Evolutionary conservation across 805 yeast species (phyloP).

Genomic region (Dipodascopsis uninucleata): DNA sequence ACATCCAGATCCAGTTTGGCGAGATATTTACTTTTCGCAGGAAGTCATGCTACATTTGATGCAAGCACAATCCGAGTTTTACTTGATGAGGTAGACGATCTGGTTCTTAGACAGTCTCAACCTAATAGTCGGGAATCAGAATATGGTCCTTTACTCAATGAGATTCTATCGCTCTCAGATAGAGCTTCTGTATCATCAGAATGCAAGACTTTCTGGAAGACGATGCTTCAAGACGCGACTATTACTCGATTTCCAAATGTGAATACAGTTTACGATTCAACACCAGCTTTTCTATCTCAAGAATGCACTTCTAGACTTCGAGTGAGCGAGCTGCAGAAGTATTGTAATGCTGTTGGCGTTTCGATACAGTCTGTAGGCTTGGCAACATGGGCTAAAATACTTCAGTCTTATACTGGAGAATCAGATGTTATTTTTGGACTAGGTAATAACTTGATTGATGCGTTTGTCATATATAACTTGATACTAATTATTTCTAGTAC

Average conservation of each 20-base stretch:
- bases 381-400: slow-evolving; percentile 26
- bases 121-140: neutral
- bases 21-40: slow-evolving; percentile 12
- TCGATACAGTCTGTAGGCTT: slow-evolving; percentile 22
- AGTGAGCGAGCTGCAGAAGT: slow-evolving; percentile 1
- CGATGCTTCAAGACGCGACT: slow-evolving; percentile 4
- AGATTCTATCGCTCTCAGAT: slow-evolving; percentile 7
- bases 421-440: slow-evolving; percentile 19
- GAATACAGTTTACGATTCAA: slow-evolving; percentile 1
- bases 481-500: slow-evolving; percentile 14
- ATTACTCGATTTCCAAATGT: slow-evolving; percentile 21
- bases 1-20: neutral
- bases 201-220: slow-evolving; percentile 15
- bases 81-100: slow-evolving; percentile 3
- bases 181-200: slow-evolving; percentile 1
- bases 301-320: too few species aligned
- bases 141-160: slow-evolving; percentile 2
- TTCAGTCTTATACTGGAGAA: slow-evolving; percentile 25
- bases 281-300: neutral
- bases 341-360: neutral
- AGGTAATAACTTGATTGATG: neutral
- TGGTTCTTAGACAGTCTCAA: neutral
- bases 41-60: slow-evolving; percentile 29
- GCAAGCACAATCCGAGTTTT: slow-evolving; percentile 12
- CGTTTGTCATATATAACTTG: neutral